phyloP scores from a whole-genome alignment of 1,139 yeast species.

The Tardiomyces depauwii region DNA sequence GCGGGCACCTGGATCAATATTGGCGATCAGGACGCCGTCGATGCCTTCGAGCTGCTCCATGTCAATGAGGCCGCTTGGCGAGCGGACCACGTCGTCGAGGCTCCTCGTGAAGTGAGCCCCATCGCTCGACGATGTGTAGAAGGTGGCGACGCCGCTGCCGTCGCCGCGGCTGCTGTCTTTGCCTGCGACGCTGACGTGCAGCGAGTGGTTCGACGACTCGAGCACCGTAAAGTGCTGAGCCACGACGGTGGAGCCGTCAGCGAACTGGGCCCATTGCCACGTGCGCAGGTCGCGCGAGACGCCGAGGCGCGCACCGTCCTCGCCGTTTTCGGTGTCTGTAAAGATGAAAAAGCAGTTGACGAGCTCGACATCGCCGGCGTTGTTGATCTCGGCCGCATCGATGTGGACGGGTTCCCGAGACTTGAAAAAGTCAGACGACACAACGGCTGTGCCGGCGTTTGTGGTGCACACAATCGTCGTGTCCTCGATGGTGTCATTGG shows the following conservation, averaged over 20 bases:
- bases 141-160: slow-evolving; percentile 24
- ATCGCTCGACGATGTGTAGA: slow-evolving; percentile 51
- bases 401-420: slow-evolving; percentile 23
- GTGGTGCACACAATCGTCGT: slow-evolving; percentile 32
- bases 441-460: slow-evolving; percentile 33
- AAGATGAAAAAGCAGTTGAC: slow-evolving; percentile 37
- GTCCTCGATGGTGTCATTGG: slow-evolving; percentile 33
- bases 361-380: neutral
- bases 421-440: slow-evolving; percentile 40
- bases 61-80: slow-evolving; percentile 29
- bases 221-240: slow-evolving; percentile 37
- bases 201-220: slow-evolving; percentile 44
- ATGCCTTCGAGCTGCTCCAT: slow-evolving; percentile 46
- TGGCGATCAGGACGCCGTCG: slow-evolving; percentile 65
- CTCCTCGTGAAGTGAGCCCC: slow-evolving; percentile 46
- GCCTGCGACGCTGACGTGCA: slow-evolving; percentile 37
- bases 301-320: slow-evolving; percentile 25
- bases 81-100: slow-evolving; percentile 34
- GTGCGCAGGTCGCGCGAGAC: slow-evolving; percentile 47
- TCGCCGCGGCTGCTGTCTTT: slow-evolving; percentile 16
- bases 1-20: slow-evolving; percentile 16
- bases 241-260: slow-evolving; percentile 24
- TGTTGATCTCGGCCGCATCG: slow-evolving; percentile 17
- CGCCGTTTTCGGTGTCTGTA: neutral
- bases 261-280: slow-evolving; percentile 44